Evolutionary conservation across 2,329 filamentous ascomycete genomes (phyloP).

Genomic region (Escovopsis sp.): DNA sequence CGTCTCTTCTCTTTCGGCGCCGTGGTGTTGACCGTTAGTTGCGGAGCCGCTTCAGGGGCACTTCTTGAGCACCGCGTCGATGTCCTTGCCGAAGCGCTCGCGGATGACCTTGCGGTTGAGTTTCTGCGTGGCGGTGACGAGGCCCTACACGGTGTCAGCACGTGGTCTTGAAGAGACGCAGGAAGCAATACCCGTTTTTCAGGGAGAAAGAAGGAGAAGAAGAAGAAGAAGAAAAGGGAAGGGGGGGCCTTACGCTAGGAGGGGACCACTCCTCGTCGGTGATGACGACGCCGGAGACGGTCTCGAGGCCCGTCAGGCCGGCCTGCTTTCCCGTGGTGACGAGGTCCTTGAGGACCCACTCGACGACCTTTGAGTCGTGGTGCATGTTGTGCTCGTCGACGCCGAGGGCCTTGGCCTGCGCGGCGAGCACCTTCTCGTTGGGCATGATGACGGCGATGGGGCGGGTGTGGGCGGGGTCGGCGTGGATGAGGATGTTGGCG

Average conservation of each 20-base stretch:
- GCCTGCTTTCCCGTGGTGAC: conserved; percentile 48
- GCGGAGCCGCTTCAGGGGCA: conserved; percentile 7
- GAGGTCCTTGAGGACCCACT: conserved; percentile 51
- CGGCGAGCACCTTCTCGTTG: conserved; percentile 47
- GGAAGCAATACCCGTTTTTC: too few relatives aligned
- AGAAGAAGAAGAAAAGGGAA: conserved; percentile 10
- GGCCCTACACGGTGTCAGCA: conserved; percentile 28
- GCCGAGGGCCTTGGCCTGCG: conserved; percentile 44
- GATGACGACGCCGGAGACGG: conserved; percentile 61
- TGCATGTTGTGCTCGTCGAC: conserved; percentile 56
- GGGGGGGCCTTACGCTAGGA: conserved; percentile 49
- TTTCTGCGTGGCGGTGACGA: conserved; percentile 49
- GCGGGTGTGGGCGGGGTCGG: conserved; percentile 57
- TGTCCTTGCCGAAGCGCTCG: conserved; percentile 36
- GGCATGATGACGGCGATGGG: conserved; percentile 69
- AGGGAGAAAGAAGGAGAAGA: not conserved
- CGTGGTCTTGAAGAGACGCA: too few relatives aligned
- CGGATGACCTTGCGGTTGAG: conserved; percentile 39
- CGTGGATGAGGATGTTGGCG: conserved; percentile 77
- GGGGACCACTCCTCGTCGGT: conserved; percentile 83
- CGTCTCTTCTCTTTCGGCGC: not conserved
- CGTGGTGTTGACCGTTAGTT: too few relatives aligned
- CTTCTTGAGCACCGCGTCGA: conserved; percentile 27
- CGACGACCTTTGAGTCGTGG: conserved; percentile 48
- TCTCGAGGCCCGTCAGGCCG: conserved; percentile 57